Evolutionary conservation across 257 asterid genomes (phyloP).

Genomic region (Gentiana dahurica): DNA sequence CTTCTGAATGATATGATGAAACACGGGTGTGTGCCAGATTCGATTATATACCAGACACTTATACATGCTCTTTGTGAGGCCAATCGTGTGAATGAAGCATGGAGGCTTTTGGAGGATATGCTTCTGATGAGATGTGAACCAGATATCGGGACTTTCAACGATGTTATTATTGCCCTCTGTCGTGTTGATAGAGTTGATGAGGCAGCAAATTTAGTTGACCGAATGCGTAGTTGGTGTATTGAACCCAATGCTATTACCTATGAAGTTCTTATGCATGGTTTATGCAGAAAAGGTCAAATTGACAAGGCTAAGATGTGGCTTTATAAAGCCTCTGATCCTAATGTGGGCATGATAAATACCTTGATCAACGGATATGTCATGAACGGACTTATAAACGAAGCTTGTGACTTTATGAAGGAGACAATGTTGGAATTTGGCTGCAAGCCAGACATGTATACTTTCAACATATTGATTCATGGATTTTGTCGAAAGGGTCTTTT

Average conservation of each 20-base stretch:
- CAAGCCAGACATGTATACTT: constrained; percentile 68
- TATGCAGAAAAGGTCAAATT: constrained; percentile 57
- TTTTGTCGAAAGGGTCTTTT: constrained; percentile 60
- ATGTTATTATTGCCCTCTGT: constrained; percentile 70
- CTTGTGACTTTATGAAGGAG: constrained; percentile 43
- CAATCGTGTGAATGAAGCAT: constrained; percentile 66
- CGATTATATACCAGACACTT: constrained; percentile 76
- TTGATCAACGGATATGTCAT: constrained; percentile 57
- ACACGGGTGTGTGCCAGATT: constrained; percentile 86
- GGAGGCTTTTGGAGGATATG: constrained; percentile 87
- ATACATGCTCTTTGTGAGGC: constrained; percentile 53
- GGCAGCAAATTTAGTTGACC: constrained; percentile 83
- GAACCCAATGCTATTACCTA: constrained; percentile 69
- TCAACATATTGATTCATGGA: constrained; percentile 65
- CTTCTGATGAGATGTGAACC: constrained; percentile 86
- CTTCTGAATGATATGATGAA: constrained; percentile 93
- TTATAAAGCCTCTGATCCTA: constrained; percentile 57
- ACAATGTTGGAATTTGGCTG: constrained; percentile 31
- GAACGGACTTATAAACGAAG: constrained; percentile 54
- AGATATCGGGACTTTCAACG: constrained; percentile 78
- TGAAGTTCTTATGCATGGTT: constrained; percentile 69
- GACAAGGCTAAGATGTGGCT: constrained; percentile 56
- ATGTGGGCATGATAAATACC: constrained; percentile 44
- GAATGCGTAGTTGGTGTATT: constrained; percentile 72
- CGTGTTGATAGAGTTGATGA: constrained; percentile 60